phyloP scores from a whole-genome alignment of 1,139 yeast species.

The Sugiyamaella novakii region DNA sequence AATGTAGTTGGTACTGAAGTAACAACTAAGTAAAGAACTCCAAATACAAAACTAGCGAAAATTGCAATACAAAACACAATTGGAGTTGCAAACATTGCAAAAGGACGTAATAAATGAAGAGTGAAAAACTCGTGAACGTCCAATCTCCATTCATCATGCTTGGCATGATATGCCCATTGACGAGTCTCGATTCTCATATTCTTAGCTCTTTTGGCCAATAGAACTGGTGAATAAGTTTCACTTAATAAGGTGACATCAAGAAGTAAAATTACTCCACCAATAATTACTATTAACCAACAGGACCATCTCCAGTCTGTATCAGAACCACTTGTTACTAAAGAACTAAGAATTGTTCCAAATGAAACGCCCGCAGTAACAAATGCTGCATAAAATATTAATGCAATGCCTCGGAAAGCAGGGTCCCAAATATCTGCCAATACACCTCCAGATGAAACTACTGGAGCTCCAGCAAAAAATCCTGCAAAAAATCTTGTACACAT shows the following conservation, averaged over 20 bases:
- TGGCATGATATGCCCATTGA: constrained; percentile 50
- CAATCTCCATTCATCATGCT: constrained; percentile 49
- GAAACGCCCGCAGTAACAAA: constrained; percentile 77
- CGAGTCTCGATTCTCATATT: constrained; percentile 61
- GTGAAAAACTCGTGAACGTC: constrained; percentile 44
- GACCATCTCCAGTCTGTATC: constrained; percentile 59
- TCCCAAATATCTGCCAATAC: constrained; percentile 69
- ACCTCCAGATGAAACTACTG: constrained; percentile 79
- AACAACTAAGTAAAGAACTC: constrained; percentile 47
- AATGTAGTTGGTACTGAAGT: constrained; percentile 46
- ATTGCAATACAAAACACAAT: constrained; percentile 47
- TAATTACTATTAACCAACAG: constrained; percentile 64
- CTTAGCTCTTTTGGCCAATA: constrained; percentile 59
- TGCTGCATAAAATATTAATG: constrained; percentile 67
- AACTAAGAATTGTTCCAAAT: constrained; percentile 68
- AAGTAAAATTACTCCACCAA: constrained; percentile 60
- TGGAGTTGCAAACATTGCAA: constrained; percentile 50
- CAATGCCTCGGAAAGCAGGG: constrained; percentile 65
- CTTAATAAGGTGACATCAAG: constrained; percentile 52
- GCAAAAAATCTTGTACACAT: constrained; percentile 68
- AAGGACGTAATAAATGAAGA: constrained; percentile 48
- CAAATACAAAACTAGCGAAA: constrained; percentile 52
- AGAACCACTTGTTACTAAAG: constrained; percentile 58
- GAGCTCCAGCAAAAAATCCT: constrained; percentile 75
- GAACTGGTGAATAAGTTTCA: constrained; percentile 75